phyloP scores from a whole-genome alignment of 75 land plant species.

The Picea glauca region DNA sequence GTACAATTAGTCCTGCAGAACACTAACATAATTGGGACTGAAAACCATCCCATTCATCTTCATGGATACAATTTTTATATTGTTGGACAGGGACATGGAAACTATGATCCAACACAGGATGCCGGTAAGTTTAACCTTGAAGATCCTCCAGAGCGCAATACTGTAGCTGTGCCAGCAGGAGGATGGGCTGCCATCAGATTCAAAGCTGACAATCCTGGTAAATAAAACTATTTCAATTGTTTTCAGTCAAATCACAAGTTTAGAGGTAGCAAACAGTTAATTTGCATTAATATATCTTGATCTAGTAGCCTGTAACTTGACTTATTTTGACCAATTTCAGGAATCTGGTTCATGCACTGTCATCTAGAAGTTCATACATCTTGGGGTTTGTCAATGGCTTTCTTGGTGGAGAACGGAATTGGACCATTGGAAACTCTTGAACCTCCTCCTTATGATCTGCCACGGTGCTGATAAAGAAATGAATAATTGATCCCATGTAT shows the following conservation, averaged over 20 bases:
- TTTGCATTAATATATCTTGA: neutral
- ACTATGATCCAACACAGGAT: constrained; percentile 34
- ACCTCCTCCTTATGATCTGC: constrained; percentile 37
- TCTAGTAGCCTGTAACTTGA: neutral
- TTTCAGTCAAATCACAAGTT: no score
- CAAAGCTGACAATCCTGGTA: constrained; percentile 30
- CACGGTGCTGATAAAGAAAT: constrained; percentile 18
- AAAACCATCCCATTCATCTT: constrained; percentile 35
- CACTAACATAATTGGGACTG: constrained; percentile 19
- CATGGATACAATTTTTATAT: constrained; percentile 40
- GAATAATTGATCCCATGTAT: neutral
- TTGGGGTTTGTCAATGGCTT: constrained; percentile 34
- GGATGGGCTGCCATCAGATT: constrained; percentile 64
- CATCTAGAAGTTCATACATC: constrained; percentile 32
- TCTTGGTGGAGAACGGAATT: constrained; percentile 29
- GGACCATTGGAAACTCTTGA: constrained; percentile 14
- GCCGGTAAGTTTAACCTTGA: constrained; percentile 44
- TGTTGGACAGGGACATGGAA: constrained; percentile 41
- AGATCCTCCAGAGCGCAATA: constrained; percentile 47
- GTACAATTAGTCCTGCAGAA: constrained; percentile 34
- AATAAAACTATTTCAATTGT: neutral
- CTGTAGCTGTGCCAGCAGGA: constrained; percentile 32
- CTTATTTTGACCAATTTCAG: constrained; percentile 13
- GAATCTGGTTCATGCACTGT: constrained; percentile 43
- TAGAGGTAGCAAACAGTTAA: no score